Percentiles rank a stretch among this genome's conserved stretches.
These are phyloP conservation scores for Castanea mollissima DNA, from an alignment of 306 rosid species.

Conservation along the genomic window DNA sequence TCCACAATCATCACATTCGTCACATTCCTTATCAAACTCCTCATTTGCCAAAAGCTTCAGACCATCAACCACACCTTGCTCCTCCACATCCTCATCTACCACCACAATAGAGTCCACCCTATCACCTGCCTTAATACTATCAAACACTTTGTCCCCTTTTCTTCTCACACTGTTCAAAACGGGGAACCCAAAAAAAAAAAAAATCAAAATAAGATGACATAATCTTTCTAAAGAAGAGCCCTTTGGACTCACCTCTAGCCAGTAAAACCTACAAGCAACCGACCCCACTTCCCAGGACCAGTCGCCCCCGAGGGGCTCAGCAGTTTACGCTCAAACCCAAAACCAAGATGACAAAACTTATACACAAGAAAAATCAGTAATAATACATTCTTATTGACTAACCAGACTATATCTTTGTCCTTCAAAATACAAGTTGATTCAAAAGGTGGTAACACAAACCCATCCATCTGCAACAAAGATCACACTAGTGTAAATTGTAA, in stretches of 20 bases:
- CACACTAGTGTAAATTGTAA: neutral
- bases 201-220: neutral
- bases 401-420: constrained; percentile 82
- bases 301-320: no score
- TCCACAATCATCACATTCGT: constrained; percentile 36
- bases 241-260: no score
- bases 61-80: constrained; percentile 21
- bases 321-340: neutral
- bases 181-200: neutral
- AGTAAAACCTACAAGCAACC: no score
- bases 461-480: constrained; percentile 75
- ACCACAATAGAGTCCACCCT: constrained; percentile 23
- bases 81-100: constrained; percentile 23
- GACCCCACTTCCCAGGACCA: no score
- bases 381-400: constrained; percentile 18
- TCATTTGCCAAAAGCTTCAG: constrained; percentile 55
- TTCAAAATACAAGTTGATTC: constrained; percentile 78
- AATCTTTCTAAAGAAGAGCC: no score
- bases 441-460: constrained; percentile 82
- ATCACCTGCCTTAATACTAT: constrained; percentile 23
- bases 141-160: constrained; percentile 38
- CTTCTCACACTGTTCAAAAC: constrained; percentile 54
- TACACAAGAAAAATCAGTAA: neutral
- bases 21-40: constrained; percentile 47
- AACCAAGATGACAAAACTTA: neutral